phyloP scores from a whole-genome alignment of 441 rosid genomes.

The Hura crepitans region DNA sequence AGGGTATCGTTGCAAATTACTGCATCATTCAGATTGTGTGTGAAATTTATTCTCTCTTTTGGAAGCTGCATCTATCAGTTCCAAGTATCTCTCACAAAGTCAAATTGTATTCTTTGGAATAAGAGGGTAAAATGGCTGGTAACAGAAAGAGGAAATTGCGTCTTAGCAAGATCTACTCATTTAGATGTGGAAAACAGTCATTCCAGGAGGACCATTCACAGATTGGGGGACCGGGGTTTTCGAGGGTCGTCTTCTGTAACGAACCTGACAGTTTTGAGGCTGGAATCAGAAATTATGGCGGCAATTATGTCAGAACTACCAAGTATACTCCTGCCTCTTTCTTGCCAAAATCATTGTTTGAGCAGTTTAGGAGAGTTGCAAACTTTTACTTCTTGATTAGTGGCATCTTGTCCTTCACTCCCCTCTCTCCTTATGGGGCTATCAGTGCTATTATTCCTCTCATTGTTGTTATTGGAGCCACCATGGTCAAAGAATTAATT shows the following conservation, averaged over 20 bases:
- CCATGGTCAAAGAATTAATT: conserved; percentile 81
- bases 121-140: conserved; percentile 46
- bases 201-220: conserved; percentile 67
- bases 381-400: conserved; percentile 79
- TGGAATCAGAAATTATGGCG: conserved; percentile 40
- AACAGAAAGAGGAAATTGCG: conserved; percentile 54
- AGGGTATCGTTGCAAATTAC: too few relatives aligned
- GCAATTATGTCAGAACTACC: conserved; percentile 71
- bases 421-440: conserved; percentile 73
- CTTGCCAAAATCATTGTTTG: conserved; percentile 81
- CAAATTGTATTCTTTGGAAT: too few relatives aligned
- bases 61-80: too few relatives aligned
- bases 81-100: too few relatives aligned
- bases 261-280: conserved; percentile 66
- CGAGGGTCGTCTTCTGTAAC: conserved; percentile 76
- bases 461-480: conserved; percentile 62
- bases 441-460: conserved; percentile 79
- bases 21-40: too few relatives aligned
- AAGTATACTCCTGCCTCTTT: conserved; percentile 77
- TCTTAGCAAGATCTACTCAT: conserved; percentile 65
- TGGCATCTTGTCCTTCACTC: conserved; percentile 70
- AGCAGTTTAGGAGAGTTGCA: conserved; percentile 95
- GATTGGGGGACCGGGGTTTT: conserved; percentile 96
- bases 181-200: conserved; percentile 60
- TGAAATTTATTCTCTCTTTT: too few relatives aligned